These are phyloP conservation scores for Lotmaria passim DNA, from an alignment of 208 protist species.

Conservation along the genomic window DNA sequence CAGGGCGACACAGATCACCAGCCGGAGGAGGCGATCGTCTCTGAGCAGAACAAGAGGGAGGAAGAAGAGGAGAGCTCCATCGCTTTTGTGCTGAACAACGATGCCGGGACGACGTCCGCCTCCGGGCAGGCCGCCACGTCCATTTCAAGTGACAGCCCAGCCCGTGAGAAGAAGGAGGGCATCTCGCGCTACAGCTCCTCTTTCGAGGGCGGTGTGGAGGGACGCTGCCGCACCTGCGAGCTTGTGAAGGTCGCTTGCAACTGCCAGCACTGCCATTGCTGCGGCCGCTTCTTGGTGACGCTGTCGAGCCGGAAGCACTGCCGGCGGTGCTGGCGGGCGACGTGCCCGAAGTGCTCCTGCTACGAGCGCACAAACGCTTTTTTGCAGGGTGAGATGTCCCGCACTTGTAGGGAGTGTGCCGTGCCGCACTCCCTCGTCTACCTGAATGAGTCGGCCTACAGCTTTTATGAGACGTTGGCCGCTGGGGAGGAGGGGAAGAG, in stretches of 20 bases:
- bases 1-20: neutral
- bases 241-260: conserved; percentile 37
- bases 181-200: conserved; percentile 27
- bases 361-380: conserved; percentile 34
- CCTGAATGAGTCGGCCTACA: conserved; percentile 26
- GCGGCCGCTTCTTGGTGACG: conserved; percentile 37
- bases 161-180: conserved; percentile 13
- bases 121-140: neutral
- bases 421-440: conserved; percentile 32
- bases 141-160: conserved; percentile 2
- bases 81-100: neutral
- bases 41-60: neutral
- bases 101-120: neutral
- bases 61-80: neutral
- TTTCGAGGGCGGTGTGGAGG: conserved; percentile 29
- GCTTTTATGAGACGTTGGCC: conserved; percentile 12
- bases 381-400: conserved; percentile 16
- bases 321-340: conserved; percentile 45
- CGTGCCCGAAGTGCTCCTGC: conserved; percentile 37
- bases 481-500: neutral
- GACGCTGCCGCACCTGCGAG: conserved; percentile 36
- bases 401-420: conserved; percentile 42
- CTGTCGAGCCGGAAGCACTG: conserved; percentile 44
- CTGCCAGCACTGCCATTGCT: conserved; percentile 44
- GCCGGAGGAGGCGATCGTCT: neutral